phyloP scores from a whole-genome alignment of 1,139 yeast species.

The Sugiyamaella neomexicana region DNA sequence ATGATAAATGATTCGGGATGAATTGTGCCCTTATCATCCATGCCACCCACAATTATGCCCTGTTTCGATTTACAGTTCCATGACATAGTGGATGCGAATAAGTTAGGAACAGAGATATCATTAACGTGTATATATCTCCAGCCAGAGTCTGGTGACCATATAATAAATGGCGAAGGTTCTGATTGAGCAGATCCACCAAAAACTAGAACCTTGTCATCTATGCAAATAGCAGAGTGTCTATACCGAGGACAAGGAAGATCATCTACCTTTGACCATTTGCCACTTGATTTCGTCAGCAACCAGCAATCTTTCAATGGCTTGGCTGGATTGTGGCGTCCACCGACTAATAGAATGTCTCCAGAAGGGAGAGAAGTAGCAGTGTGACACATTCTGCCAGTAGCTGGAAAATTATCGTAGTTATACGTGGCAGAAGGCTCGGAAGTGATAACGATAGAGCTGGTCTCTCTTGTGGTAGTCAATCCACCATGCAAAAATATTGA shows the following conservation, averaged over 20 bases:
- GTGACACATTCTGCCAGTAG: constrained; percentile 60
- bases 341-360: constrained; percentile 48
- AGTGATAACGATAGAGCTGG: constrained; percentile 30
- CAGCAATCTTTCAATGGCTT: constrained; percentile 47
- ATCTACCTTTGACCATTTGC: constrained; percentile 44
- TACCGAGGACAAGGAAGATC: constrained; percentile 50
- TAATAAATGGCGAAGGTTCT: constrained; percentile 33
- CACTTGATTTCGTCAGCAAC: constrained; percentile 31
- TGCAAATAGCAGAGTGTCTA: constrained; percentile 53
- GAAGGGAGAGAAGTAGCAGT: constrained; percentile 45
- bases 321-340: constrained; percentile 70
- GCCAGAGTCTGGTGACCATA: constrained; percentile 27
- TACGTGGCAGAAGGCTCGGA: not conserved
- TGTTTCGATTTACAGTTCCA: constrained; percentile 36
- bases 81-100: constrained; percentile 38
- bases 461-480: constrained; percentile 48
- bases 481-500: constrained; percentile 56
- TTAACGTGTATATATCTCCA: constrained; percentile 24
- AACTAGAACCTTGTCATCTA: constrained; percentile 46
- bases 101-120: constrained; percentile 9
- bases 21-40: constrained; percentile 43
- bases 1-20: constrained; percentile 39
- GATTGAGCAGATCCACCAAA: constrained; percentile 51
- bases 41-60: constrained; percentile 61
- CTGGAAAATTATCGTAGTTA: constrained; percentile 13